Evolutionary conservation across 1,284 basidiomycete genomes (phyloP).

Genomic region (Fomitopsis schrenkii): DNA sequence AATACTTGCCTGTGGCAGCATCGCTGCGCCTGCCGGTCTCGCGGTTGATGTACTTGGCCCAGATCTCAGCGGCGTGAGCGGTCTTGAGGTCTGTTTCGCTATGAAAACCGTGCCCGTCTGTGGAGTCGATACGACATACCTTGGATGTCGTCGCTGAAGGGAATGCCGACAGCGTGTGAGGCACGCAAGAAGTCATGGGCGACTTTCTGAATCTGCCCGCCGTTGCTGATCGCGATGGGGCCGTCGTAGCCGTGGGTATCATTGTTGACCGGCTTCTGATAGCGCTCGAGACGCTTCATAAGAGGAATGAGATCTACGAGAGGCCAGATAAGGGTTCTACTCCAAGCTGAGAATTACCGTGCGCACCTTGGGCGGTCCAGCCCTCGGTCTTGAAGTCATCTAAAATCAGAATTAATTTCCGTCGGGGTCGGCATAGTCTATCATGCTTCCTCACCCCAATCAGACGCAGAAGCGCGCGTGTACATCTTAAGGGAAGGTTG

Average conservation of each 20-base stretch:
- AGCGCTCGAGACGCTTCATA: conserved; percentile 76
- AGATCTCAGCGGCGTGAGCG: conserved; percentile 64
- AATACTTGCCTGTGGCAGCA: conserved; percentile 54
- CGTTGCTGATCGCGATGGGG: conserved; percentile 68
- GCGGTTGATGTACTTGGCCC: conserved; percentile 76
- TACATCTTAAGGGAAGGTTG: conserved; percentile 44
- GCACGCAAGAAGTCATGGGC: conserved; percentile 70
- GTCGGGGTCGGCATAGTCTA: neutral
- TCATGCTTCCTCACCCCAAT: conserved; percentile 50
- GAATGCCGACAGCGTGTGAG: conserved; percentile 56
- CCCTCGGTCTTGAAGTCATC: conserved; percentile 73
- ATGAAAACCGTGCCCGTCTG: neutral
- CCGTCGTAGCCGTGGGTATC: conserved; percentile 67
- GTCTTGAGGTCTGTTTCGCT: conserved; percentile 46
- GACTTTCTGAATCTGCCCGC: conserved; percentile 54
- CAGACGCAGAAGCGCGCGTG: conserved; percentile 65
- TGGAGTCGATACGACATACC: conserved; percentile 25
- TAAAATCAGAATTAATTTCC: conserved; percentile 18
- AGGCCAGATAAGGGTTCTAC: neutral
- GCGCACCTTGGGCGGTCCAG: conserved; percentile 57
- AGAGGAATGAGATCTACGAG: conserved; percentile 56
- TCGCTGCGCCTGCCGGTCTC: conserved; percentile 69
- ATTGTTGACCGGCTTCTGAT: conserved; percentile 60
- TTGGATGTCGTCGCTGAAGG: conserved; percentile 68
- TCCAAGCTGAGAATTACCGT: neutral